Conservation (phyloP, 495 filamentous ascomycete species). For the Darksidea phi region DNA sequence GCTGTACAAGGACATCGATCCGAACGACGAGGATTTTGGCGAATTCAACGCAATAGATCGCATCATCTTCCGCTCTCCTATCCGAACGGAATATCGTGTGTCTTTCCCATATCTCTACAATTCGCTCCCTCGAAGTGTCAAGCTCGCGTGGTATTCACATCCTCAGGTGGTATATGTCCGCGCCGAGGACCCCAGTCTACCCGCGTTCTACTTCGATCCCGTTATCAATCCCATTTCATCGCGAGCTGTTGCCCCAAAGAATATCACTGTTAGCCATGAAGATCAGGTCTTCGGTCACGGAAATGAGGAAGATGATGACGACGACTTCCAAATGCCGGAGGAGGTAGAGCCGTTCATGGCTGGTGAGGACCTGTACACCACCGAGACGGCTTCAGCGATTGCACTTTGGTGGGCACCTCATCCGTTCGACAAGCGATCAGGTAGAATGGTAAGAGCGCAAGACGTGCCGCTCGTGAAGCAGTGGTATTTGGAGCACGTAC, state of each 20-base stretch:
- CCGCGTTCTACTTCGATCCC: constrained; percentile 97
- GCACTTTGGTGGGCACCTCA: constrained; percentile 97
- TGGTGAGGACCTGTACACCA: constrained; percentile 84
- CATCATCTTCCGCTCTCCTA: constrained; percentile 96
- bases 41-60: constrained; percentile 99
- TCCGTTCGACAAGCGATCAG: constrained; percentile 94
- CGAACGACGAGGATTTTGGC: constrained; percentile 98
- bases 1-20: constrained; percentile 97
- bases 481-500: constrained; percentile 96
- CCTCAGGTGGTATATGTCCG: constrained; percentile 90
- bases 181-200: constrained; percentile 83
- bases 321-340: constrained; percentile 75
- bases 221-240: constrained; percentile 97
- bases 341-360: constrained; percentile 84
- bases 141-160: constrained; percentile 89
- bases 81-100: constrained; percentile 94
- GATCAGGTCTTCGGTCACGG: constrained; percentile 89
- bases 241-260: constrained; percentile 90
- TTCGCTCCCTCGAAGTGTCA: constrained; percentile 89
- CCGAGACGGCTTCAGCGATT: constrained; percentile 89
- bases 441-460: constrained; percentile 94
- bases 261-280: constrained; percentile 87
- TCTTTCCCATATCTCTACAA: constrained; percentile 96
- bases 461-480: constrained; percentile 98
- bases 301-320: constrained; percentile 79